Evolutionary conservation across 306 rosid species (phyloP), one percentile per base, ranked within the genome.

Genomic region (Corylus americana): DNA sequence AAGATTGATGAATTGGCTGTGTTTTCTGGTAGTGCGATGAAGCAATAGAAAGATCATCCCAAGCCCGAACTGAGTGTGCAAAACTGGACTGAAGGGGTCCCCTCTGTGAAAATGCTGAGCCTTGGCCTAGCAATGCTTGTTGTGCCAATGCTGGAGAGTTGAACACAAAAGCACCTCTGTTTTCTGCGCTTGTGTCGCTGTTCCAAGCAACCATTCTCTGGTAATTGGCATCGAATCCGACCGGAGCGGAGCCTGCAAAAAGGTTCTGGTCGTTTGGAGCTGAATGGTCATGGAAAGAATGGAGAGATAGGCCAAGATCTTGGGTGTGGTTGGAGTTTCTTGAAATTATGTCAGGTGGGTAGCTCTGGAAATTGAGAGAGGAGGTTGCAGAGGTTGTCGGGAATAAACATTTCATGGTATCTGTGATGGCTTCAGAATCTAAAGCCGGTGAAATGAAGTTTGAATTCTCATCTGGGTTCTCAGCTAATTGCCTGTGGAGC

Each of bases 251-350:
- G 22, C 83, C 69, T 7, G 79, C 58, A 47, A 85, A 86, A 51
- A 86, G 74, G 74, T 79, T 67, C 77, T 87, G 87, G 61, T 82
- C 88, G 37, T 71, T 81, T 39, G 82, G 85, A 57, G 76, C 84
- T 63, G 86, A 37, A 73, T 78, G 82, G 44, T 87, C 88, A 22
- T 88, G 97, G 82, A 90, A 83, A 7, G 86, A 83, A 63, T 92
- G 98, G 49, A 94, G 93, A 42, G 96, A 92, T 6, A 94, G 89
- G 35, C 92, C 97, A 37, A 92, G 95, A 82, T 94, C 87, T 78
- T 86, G 78, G 16, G 82, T 55, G 55, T 88, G 79, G 80, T 81
- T 83, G 71, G 75, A 81, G 61, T 77, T 82, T 74, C 90, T 86
- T 31, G 85, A 78, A 75, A 89, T 84, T 61, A 88, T 81, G 31